Conservation (phyloP, 2,329 filamentous ascomycete species). For the Exophiala sp. region DNA sequence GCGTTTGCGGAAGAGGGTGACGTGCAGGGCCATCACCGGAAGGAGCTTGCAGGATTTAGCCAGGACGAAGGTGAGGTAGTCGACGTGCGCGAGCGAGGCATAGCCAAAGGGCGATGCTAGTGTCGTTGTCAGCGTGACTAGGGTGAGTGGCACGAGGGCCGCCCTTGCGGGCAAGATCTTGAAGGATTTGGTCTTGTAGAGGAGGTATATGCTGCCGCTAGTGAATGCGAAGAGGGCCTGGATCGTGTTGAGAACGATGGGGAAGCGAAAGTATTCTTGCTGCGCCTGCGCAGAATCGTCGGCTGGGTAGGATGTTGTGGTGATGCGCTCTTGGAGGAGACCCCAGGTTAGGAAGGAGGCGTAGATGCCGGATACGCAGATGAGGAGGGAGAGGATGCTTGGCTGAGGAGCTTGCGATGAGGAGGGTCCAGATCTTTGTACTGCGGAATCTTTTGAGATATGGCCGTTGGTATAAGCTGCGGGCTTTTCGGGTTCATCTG, state of each 20-base stretch:
- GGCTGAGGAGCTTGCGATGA: conserved; percentile 27
- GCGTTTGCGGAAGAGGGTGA: conserved; percentile 80
- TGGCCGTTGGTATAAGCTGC: conserved; percentile 34
- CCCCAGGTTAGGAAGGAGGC: conserved; percentile 96
- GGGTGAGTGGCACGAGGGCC: conserved; percentile 73
- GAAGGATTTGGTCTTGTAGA: conserved; percentile 56
- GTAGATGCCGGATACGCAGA: conserved; percentile 94
- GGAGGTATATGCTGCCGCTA: conserved; percentile 77
- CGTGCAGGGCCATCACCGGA: conserved; percentile 96
- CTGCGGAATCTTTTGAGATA: conserved; percentile 16
- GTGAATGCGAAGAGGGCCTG: conserved; percentile 85
- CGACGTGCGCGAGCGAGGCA: conserved; percentile 84
- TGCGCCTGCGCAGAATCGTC: conserved; percentile 42
- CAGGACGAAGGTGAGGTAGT: conserved; percentile 96
- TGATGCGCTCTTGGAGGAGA: conserved; percentile 93
- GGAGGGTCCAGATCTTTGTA: not conserved
- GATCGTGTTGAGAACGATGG: conserved; percentile 93
- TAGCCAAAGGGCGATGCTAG: conserved; percentile 96
- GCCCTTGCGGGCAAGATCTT: conserved; percentile 69
- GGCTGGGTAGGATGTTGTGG: conserved; percentile 73
- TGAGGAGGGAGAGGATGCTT: conserved; percentile 70
- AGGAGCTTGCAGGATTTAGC: conserved; percentile 97
- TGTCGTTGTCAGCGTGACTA: conserved; percentile 82
- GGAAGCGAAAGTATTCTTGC: conserved; percentile 79
- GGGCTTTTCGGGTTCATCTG: conserved; percentile 33